phyloP scores from a whole-genome alignment of 2,329 filamentous ascomycete genomes.

The Ramularia collo-cygni region DNA sequence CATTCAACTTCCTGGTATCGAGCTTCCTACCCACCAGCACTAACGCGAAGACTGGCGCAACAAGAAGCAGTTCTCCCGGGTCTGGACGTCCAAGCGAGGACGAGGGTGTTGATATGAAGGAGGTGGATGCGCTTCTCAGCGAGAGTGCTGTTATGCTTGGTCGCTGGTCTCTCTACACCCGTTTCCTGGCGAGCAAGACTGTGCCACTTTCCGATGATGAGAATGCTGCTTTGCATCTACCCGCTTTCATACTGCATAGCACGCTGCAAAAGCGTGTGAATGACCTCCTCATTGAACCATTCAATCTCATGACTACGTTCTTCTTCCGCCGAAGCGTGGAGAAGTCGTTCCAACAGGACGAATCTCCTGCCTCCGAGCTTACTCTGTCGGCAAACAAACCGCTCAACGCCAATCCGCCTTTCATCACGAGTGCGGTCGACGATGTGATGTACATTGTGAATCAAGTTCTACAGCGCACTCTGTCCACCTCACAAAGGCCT shows the following conservation, averaged over 20 bases:
- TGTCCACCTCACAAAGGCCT: slow-evolving; percentile 76
- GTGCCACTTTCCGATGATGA: slow-evolving; percentile 27
- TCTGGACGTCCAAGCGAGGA: slow-evolving; percentile 68
- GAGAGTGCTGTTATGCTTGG: slow-evolving; percentile 90
- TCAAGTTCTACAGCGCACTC: slow-evolving; percentile 75
- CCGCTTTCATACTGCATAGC: slow-evolving; percentile 69
- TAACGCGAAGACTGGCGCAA: slow-evolving; percentile 48
- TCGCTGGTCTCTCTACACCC: slow-evolving; percentile 85
- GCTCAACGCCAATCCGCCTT: slow-evolving; percentile 72
- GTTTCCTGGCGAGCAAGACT: slow-evolving; percentile 83
- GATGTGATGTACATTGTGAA: slow-evolving; percentile 99
- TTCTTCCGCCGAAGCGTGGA: slow-evolving; percentile 95
- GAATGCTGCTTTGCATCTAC: slow-evolving; percentile 50
- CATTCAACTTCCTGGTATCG: slow-evolving; percentile 93
- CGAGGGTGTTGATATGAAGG: slow-evolving; percentile 92
- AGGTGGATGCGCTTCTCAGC: slow-evolving; percentile 77
- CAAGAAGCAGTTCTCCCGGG: slow-evolving; percentile 57
- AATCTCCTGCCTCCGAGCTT: slow-evolving; percentile 65
- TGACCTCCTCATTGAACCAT: slow-evolving; percentile 67
- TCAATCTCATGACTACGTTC: slow-evolving; percentile 89
- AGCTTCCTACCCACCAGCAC: slow-evolving; percentile 65
- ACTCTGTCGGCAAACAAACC: slow-evolving; percentile 67
- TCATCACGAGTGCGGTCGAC: slow-evolving; percentile 91
- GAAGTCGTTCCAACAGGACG: slow-evolving; percentile 94
- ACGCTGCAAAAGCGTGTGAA: slow-evolving; percentile 73